Conservation (phyloP, 768 basidiomycete genomes). For the Tephrocybe sp. region DNA sequence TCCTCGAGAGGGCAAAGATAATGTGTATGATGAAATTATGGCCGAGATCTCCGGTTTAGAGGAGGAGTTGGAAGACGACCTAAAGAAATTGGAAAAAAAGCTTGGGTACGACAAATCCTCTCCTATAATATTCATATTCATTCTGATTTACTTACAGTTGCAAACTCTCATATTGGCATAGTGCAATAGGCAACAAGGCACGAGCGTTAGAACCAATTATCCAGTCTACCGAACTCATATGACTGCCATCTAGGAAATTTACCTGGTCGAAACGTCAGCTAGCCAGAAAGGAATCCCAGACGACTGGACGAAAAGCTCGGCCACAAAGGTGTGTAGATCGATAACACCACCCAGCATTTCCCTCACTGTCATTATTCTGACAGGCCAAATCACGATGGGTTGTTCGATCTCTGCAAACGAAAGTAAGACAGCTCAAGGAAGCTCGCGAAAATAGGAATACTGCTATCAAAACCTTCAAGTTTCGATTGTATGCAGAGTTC, state of each 20-base stretch:
- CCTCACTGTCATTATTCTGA: background rate
- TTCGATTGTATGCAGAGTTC: constrained; percentile 76
- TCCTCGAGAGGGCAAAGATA: constrained; percentile 84
- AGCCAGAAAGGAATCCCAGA: constrained; percentile 67
- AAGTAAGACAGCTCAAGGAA: constrained; percentile 86
- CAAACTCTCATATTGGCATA: constrained; percentile 49
- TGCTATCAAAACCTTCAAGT: constrained; percentile 82
- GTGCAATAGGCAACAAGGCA: constrained; percentile 81
- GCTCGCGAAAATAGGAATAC: constrained; percentile 85
- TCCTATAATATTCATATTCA: constrained; percentile 6
- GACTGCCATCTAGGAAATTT: constrained; percentile 70
- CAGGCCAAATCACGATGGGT: constrained; percentile 78
- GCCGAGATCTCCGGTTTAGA: constrained; percentile 73
- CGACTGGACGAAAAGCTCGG: constrained; percentile 78
- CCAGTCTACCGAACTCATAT: background rate
- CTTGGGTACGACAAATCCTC: constrained; percentile 49
- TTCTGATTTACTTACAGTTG: constrained; percentile 21
- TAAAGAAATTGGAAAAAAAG: constrained; percentile 66
- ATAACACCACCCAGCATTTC: background rate
- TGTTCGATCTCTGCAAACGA: constrained; percentile 68
- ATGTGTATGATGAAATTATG: constrained; percentile 77
- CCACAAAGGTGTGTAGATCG: constrained; percentile 65
- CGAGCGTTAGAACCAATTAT: background rate
- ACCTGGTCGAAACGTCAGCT: constrained; percentile 74
- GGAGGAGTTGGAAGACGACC: constrained; percentile 62